Evolutionary conservation across 176 grass and related monocot genomes (phyloP).

Genomic region (Carex parvula): DNA sequence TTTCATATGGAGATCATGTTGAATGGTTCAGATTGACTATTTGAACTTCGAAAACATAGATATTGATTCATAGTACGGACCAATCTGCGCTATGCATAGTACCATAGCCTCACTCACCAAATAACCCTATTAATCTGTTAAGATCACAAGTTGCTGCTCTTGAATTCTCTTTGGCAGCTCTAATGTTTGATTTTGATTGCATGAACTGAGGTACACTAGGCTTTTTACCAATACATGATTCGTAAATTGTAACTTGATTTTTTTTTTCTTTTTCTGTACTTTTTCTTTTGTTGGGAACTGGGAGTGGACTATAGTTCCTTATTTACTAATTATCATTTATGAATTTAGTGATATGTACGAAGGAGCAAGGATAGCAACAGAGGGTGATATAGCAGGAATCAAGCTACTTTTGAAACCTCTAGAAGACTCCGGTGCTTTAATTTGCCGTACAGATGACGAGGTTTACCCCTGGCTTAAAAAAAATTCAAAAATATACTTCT

Average conservation of each 20-base stretch:
- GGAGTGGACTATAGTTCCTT: not conserved
- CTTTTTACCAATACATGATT: not conserved
- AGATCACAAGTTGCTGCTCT: not conserved
- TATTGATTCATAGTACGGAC: too few species aligned
- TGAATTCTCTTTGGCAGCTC: not conserved
- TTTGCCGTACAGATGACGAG: constrained; percentile 69
- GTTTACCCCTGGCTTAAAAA: constrained; percentile 15
- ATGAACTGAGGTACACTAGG: not conserved
- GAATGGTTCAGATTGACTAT: too few species aligned
- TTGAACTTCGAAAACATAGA: too few species aligned
- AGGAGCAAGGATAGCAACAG: constrained; percentile 74
- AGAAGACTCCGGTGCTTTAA: constrained; percentile 76
- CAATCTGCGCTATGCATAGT: too few species aligned
- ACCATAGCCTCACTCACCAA: not conserved
- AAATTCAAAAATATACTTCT: too few species aligned
- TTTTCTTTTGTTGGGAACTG: not conserved
- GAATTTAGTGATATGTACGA: constrained; percentile 75
- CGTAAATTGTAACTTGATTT: not conserved
- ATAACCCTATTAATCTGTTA: not conserved
- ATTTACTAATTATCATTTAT: not conserved
- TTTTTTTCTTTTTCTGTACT: not conserved
- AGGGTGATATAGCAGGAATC: constrained; percentile 83
- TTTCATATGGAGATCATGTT: too few species aligned
- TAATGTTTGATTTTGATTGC: not conserved
- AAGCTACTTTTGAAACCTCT: constrained; percentile 66